These are phyloP conservation scores for Esteya vermicola DNA, from an alignment of 2,329 filamentous ascomycete genomes.

Conservation along the genomic window DNA sequence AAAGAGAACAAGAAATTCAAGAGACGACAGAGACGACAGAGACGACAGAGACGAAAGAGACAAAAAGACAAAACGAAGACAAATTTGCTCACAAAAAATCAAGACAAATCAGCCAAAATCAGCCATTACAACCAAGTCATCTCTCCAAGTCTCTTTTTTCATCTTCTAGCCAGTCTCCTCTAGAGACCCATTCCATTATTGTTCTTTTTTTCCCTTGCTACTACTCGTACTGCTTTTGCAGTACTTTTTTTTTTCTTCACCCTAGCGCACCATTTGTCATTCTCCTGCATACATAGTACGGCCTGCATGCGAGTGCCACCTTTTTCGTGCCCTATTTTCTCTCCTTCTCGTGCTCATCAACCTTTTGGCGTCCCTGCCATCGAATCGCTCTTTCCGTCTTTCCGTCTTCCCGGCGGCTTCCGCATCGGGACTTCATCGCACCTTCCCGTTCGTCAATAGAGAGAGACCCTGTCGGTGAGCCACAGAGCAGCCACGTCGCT, in stretches of 20 bases:
- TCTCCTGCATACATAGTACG: background rate
- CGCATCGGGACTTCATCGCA: no score
- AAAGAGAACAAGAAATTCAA: no score
- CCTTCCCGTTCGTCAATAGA: no score
- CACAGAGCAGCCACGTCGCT: background rate
- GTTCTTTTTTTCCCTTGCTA: background rate
- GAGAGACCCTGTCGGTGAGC: no score
- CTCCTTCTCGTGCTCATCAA: background rate
- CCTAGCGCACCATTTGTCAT: slow-evolving; percentile 3
- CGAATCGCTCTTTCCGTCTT: background rate
- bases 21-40: no score
- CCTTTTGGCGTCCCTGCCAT: background rate
- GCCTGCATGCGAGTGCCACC: background rate
- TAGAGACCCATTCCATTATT: background rate
- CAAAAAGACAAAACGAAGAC: background rate
- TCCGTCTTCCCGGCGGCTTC: background rate
- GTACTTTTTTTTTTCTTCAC: background rate
- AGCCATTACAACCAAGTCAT: no score
- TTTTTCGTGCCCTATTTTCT: slow-evolving; percentile 1
- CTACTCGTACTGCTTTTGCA: no score
- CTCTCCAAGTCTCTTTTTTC: no score
- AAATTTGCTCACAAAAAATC: no score
- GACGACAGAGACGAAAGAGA: no score
- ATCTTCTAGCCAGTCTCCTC: background rate
- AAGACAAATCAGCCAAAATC: no score